A percentile compares a stretch with the other conserved stretches of the same genome.
Conservation (phyloP, 1,284 basidiomycete species). For the Ustilago esculenta region DNA sequence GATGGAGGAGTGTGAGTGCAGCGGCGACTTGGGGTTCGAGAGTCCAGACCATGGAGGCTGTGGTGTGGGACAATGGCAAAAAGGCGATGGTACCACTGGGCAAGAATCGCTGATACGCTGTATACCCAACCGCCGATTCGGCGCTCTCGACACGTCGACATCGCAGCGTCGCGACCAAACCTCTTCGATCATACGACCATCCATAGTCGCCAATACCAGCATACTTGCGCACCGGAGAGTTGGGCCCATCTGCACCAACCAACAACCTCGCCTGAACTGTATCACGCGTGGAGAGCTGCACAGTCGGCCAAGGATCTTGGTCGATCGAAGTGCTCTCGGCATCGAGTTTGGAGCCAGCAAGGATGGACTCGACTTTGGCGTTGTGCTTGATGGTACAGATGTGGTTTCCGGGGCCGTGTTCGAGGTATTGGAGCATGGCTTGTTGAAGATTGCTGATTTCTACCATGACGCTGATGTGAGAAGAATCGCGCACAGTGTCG, state of each 20-base stretch:
- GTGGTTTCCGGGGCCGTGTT: slow-evolving; percentile 43
- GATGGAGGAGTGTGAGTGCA: slow-evolving; percentile 77
- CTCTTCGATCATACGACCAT: slow-evolving; percentile 89
- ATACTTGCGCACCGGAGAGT: slow-evolving; percentile 89
- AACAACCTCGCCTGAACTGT: slow-evolving; percentile 66
- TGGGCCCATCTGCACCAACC: slow-evolving; percentile 94
- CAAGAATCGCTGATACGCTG: slow-evolving; percentile 93
- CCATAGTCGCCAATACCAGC: slow-evolving; percentile 88
- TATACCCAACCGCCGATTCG: slow-evolving; percentile 65
- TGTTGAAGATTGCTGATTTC: slow-evolving; percentile 64
- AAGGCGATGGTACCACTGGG: slow-evolving; percentile 93
- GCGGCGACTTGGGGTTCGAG: slow-evolving; percentile 81
- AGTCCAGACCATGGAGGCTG: slow-evolving; percentile 94
- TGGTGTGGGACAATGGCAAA: slow-evolving; percentile 73
- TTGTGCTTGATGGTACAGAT: slow-evolving; percentile 73
- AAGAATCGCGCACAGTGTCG: slow-evolving; percentile 3
- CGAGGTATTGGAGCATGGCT: slow-evolving; percentile 58
- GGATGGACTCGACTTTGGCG: slow-evolving; percentile 76
- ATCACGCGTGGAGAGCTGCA: slow-evolving; percentile 10
- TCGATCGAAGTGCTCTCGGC: slow-evolving; percentile 58
- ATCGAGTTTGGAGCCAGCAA: slow-evolving; percentile 34
- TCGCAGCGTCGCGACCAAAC: slow-evolving; percentile 85
- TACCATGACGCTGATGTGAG: slow-evolving; percentile 60
- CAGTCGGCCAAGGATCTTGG: slow-evolving; percentile 57
- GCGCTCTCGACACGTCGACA: slow-evolving; percentile 31